Percentiles rank a stretch among this genome's conserved stretches.
Conservation (phyloP, 2,329 filamentous ascomycete species). For the Venturia aucupariae region DNA sequence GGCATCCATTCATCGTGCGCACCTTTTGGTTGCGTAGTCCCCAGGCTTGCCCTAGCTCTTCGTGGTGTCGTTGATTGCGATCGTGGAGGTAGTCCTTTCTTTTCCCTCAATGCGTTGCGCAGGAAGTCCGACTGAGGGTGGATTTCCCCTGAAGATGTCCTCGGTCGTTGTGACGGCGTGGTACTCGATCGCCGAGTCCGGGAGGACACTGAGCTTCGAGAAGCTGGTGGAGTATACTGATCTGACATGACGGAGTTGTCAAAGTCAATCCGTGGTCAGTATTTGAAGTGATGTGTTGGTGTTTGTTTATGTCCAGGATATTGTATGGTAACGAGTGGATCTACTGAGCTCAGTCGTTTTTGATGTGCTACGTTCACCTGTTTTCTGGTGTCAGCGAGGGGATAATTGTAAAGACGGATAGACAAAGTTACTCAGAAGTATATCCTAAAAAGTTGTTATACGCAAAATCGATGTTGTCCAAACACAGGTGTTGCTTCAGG, state of each 20-base stretch:
- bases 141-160: conserved; percentile 12
- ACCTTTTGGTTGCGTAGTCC: not conserved
- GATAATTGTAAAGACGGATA: not conserved
- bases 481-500: not conserved
- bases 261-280: not conserved
- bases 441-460: not conserved
- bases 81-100: conserved; percentile 13
- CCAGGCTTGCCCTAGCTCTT: not conserved
- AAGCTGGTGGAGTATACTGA: not conserved
- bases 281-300: not conserved
- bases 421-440: not conserved
- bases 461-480: not conserved
- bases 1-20: conserved; percentile 13
- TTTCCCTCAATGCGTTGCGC: conserved; percentile 14
- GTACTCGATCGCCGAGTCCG: conserved; percentile 2
- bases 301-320: not conserved
- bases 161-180: conserved; percentile 12
- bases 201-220: not conserved
- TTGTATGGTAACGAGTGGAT: no score
- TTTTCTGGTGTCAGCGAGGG: not conserved
- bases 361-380: not conserved
- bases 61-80: conserved; percentile 13
- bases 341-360: not conserved
- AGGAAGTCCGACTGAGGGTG: conserved; percentile 15
- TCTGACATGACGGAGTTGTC: not conserved